Evolutionary conservation across 768 basidiomycete species (phyloP), one percentile per base, ranked within the genome.

Genomic region (Asterophora parasitica): DNA sequence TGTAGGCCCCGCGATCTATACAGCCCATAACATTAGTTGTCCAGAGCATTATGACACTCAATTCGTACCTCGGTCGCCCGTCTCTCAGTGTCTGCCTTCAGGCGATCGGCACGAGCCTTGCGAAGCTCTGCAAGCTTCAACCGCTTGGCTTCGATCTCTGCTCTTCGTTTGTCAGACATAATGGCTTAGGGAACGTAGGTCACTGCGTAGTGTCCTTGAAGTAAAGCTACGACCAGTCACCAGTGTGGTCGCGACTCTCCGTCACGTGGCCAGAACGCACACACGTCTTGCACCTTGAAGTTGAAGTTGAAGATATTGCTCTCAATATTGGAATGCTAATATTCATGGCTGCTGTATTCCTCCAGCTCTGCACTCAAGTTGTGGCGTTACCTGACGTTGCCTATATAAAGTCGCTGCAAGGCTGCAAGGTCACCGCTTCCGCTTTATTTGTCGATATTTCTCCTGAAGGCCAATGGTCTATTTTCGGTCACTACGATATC

Each of bases 121-220:
- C 88, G 76, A 31, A 96, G 74, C 53, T 91, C 90, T 42, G 82
- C 89, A 28, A 97, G 82, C 66, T 92, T 93, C 9, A 82, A 81
- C 52, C 85, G 74, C 69, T 97, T 98, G 19, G 85, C 88, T 65
- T 92, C 92, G 50, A 97, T 88, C 68, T 96, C 93, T 60, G 83
- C 83, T 61, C 89, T 71, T 41, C 91, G 77, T 66, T 78, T 78
- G 57, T 84, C 80, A 45, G 85, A 82, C 69, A 71, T 74, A 6
- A 6, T 23, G 33, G 39, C 26, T 40, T 5, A n/a, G 9, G 27
- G 23, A 26, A n/a, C 23, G 38, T 8, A n/a, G 39, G 39, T 23
- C 23, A 23, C 23, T n/a, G n/a, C 28, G 28, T 30, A 10, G 6
- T 5, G 28, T 30, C n/a, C n/a, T n/a, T n/a, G n/a, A n/a, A n/a